phyloP scores from a whole-genome alignment of 2,329 filamentous ascomycete species.

The Colletotrichum sp. region DNA sequence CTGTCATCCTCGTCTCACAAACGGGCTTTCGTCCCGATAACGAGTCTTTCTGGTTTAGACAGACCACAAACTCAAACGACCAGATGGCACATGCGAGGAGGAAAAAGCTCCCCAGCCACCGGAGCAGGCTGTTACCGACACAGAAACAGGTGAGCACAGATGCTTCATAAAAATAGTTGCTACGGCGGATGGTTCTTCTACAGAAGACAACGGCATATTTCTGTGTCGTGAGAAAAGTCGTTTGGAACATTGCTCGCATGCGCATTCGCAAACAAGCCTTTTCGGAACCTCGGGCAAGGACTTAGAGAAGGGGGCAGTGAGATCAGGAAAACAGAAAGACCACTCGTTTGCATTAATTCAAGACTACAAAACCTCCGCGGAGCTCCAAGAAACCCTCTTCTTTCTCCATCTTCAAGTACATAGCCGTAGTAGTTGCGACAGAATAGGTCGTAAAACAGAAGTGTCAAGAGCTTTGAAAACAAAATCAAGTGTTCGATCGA shows the following conservation, averaged over 20 bases:
- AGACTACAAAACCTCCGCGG: not conserved
- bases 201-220: no score
- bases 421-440: not conserved
- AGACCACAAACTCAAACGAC: not conserved
- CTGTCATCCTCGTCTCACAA: not conserved
- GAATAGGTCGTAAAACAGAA: not conserved
- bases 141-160: no score
- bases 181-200: no score
- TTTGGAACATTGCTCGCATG: no score
- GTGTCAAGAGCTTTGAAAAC: not conserved
- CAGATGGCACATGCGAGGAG: slow-evolving; percentile 16
- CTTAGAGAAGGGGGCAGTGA: not conserved
- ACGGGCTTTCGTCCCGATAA: slow-evolving; percentile 3
- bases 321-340: not conserved
- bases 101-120: not conserved
- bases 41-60: not conserved
- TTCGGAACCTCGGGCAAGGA: no score
- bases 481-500: not conserved
- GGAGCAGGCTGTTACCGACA: not conserved
- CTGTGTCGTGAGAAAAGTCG: no score
- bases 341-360: not conserved
- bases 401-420: not conserved
- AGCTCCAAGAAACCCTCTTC: not conserved
- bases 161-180: no score
- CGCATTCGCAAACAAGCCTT: no score